Conservation (phyloP, 2,329 filamentous ascomycete species). For the Phialemonium atrogriseum region DNA sequence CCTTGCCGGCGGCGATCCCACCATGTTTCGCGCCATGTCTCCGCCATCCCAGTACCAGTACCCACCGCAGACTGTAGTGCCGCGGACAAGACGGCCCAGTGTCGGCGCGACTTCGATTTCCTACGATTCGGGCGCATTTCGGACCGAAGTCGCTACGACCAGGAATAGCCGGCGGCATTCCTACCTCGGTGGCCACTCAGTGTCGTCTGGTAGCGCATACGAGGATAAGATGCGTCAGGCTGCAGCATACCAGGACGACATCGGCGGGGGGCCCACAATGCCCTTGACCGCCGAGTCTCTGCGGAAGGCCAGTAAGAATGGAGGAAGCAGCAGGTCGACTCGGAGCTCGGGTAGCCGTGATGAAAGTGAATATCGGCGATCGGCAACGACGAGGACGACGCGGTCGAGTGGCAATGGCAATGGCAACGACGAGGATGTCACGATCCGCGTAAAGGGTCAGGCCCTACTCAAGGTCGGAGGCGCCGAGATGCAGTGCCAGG, state of each 20-base stretch:
- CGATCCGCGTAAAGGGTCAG: constrained; percentile 49
- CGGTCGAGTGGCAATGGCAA: constrained; percentile 42
- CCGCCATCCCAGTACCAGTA: constrained; percentile 24
- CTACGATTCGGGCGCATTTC: constrained; percentile 30
- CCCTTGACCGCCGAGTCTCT: constrained; percentile 49
- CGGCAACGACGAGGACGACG: constrained; percentile 53
- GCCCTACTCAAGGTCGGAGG: constrained; percentile 48
- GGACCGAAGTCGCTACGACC: constrained; percentile 32
- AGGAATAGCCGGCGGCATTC: constrained; percentile 29
- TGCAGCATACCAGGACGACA: constrained; percentile 43
- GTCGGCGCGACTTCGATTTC: constrained; percentile 24
- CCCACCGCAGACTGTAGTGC: constrained; percentile 3
- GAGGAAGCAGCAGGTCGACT: constrained; percentile 46
- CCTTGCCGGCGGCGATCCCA: constrained; percentile 21
- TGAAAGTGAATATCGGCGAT: constrained; percentile 55
- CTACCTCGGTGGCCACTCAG: constrained; percentile 27
- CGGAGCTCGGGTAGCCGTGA: constrained; percentile 53
- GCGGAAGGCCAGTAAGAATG: constrained; percentile 39
- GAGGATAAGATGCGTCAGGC: constrained; percentile 35
- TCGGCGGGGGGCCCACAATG: constrained; percentile 33
- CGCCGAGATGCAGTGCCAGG: constrained; percentile 49
- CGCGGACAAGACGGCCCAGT: constrained; percentile 21
- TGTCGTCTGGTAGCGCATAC: constrained; percentile 22
- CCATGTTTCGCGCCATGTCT: constrained; percentile 30
- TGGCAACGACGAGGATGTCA: constrained; percentile 46